A percentile compares a stretch with the other conserved stretches of the same genome.
These are phyloP conservation scores for Acacia acuminata DNA, from an alignment of 306 rosid genomes.

Conservation along the genomic window DNA sequence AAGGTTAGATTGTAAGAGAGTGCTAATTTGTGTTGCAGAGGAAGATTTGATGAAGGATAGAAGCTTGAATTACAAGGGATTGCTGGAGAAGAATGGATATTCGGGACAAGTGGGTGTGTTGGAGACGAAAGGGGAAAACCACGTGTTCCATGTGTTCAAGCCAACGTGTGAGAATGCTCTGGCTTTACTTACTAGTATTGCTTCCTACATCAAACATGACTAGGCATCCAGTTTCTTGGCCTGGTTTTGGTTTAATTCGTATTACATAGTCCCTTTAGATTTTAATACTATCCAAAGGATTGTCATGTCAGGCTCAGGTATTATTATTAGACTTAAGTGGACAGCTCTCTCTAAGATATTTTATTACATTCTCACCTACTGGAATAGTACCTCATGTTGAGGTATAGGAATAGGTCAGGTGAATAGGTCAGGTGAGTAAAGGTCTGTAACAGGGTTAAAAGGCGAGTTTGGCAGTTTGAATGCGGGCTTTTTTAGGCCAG, in stretches of 20 bases:
- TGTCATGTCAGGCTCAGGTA: too few species aligned
- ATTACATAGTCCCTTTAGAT: neutral
- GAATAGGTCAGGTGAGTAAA: too few species aligned
- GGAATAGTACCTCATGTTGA: too few species aligned
- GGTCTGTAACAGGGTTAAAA: too few species aligned
- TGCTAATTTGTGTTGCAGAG: conserved; percentile 69
- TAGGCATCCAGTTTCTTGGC: neutral
- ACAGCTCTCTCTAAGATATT: too few species aligned
- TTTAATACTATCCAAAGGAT: too few species aligned
- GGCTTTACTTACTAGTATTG: neutral
- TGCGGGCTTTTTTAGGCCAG: too few species aligned
- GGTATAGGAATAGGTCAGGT: too few species aligned
- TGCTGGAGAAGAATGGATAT: conserved; percentile 54
- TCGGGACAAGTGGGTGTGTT: conserved; percentile 45
- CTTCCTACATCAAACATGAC: neutral
- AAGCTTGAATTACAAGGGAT: conserved; percentile 50
- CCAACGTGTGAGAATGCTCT: neutral
- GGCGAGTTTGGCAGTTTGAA: too few species aligned
- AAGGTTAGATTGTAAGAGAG: conserved; percentile 43
- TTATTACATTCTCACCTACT: too few species aligned
- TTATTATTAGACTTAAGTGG: too few species aligned
- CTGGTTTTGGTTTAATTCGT: neutral
- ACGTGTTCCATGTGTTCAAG: neutral
- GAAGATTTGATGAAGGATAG: conserved; percentile 56
- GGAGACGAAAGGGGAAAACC: conserved; percentile 53